Evolutionary conservation across 495 filamentous ascomycete species (phyloP).

Genomic region (Amniculicola lignicola): DNA sequence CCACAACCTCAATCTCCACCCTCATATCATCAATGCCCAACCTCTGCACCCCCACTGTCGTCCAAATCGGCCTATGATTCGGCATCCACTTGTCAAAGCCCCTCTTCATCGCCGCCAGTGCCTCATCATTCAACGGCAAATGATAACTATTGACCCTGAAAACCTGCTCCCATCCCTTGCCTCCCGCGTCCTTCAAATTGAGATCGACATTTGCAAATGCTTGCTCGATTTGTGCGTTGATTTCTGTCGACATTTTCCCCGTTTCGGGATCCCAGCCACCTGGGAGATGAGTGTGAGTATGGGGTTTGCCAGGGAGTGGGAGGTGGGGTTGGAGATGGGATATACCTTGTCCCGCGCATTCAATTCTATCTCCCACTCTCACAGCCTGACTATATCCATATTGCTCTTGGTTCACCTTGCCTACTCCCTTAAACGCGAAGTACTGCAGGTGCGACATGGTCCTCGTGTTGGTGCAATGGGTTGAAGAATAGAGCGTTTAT

Average conservation of each 20-base stretch:
- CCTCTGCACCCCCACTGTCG: conserved; percentile 46
- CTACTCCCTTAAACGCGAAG: conserved; percentile 46
- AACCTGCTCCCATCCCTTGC: conserved; percentile 58
- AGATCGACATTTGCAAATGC: conserved; percentile 55
- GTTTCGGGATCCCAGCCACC: conserved; percentile 53
- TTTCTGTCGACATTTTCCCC: conserved; percentile 39
- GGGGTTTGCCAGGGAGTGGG: background rate
- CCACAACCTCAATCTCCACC: conserved; percentile 55
- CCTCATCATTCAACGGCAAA: conserved; percentile 41
- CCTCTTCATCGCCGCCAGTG: conserved; percentile 44
- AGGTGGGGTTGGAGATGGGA: background rate
- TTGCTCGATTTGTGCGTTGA: conserved; percentile 52
- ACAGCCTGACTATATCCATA: conserved; percentile 55
- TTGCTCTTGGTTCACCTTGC: conserved; percentile 40
- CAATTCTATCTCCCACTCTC: conserved; percentile 52
- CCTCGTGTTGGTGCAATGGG: too few relatives aligned
- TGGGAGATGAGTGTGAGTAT: conserved; percentile 20
- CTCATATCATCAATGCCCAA: conserved; percentile 50
- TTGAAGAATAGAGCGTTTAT: too few relatives aligned
- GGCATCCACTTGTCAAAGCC: conserved; percentile 53
- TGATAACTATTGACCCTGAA: conserved; percentile 50
- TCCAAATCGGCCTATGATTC: conserved; percentile 52
- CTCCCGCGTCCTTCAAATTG: conserved; percentile 49
- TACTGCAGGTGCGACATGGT: conserved; percentile 50
- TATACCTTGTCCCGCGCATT: conserved; percentile 54